Conservation (phyloP, 2,329 filamentous ascomycete genomes). For the Aspergillus candidus region DNA sequence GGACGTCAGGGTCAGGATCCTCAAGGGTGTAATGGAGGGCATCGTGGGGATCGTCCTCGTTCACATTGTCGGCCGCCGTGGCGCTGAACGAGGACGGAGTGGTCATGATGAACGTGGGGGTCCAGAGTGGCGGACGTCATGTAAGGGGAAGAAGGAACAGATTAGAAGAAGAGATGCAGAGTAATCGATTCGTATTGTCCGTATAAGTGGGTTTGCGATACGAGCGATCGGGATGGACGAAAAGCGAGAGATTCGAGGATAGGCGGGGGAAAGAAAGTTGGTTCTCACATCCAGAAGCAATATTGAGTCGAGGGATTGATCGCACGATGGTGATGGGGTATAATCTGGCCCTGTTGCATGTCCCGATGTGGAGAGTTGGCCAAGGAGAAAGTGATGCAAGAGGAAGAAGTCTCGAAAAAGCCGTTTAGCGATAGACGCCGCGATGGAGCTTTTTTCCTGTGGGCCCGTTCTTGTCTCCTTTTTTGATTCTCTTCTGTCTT, state of each 20-base stretch:
- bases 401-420: not conserved
- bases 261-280: too few species aligned
- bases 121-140: constrained; percentile 1
- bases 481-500: too few species aligned
- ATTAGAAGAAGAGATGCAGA: constrained; percentile 5
- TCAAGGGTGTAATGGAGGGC: constrained; percentile 18
- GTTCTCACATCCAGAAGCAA: too few species aligned
- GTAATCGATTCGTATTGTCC: not conserved
- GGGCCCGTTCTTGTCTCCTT: too few species aligned
- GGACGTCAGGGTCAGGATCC: constrained; percentile 12
- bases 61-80: constrained; percentile 19
- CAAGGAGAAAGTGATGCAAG: not conserved
- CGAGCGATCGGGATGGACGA: too few species aligned
- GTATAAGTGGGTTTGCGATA: too few species aligned
- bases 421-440: too few species aligned
- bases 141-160: constrained; percentile 4
- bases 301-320: too few species aligned
- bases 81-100: constrained; percentile 16
- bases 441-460: too few species aligned
- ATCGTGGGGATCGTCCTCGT: constrained; percentile 24
- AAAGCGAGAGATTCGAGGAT: too few species aligned
- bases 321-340: too few species aligned
- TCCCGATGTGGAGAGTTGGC: not conserved
- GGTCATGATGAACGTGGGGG: constrained; percentile 18
- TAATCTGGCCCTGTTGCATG: too few species aligned